Percentiles rank a stretch among this genome's conserved stretches.
phyloP scores from a whole-genome alignment of 345 rosid species.

The Moricandia moricandioides region DNA sequence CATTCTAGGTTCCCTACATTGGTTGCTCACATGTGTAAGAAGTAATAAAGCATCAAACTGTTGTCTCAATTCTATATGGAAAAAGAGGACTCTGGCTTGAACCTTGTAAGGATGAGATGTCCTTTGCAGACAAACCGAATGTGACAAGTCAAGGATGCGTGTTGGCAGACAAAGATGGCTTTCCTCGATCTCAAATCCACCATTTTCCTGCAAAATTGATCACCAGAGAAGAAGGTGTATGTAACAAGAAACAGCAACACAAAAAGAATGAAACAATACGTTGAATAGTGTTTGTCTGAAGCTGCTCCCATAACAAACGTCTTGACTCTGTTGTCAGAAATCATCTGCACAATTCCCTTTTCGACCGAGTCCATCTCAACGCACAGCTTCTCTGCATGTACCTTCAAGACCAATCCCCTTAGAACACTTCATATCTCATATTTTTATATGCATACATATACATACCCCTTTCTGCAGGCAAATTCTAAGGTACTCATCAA shows the following conservation, averaged over 20 bases:
- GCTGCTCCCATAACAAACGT: background rate
- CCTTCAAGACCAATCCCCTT: background rate
- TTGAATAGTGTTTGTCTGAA: background rate
- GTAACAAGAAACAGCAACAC: background rate
- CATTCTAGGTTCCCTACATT: slow-evolving; percentile 45
- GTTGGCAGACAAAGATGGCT: slow-evolving; percentile 50
- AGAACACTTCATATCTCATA: background rate
- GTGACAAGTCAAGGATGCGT: slow-evolving; percentile 64
- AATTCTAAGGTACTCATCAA: background rate
- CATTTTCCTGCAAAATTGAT: slow-evolving; percentile 57
- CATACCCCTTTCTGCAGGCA: slow-evolving; percentile 67
- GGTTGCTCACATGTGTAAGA: slow-evolving; percentile 11
- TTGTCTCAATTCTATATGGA: background rate
- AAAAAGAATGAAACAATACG: background rate
- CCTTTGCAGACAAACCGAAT: slow-evolving; percentile 75
- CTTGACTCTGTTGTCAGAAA: background rate
- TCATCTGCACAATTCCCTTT: background rate
- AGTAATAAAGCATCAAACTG: slow-evolving; percentile 17
- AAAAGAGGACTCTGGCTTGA: slow-evolving; percentile 17
- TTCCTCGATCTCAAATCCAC: slow-evolving; percentile 66
- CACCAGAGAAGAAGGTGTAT: background rate
- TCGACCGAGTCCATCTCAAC: background rate
- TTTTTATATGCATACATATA: background rate
- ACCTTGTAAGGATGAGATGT: slow-evolving; percentile 58
- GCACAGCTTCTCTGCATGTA: background rate